Percentiles rank a stretch among this genome's conserved stretches.
These are phyloP conservation scores for Starmerella bombicola DNA, from an alignment of 805 yeast genomes.

Conservation along the genomic window DNA sequence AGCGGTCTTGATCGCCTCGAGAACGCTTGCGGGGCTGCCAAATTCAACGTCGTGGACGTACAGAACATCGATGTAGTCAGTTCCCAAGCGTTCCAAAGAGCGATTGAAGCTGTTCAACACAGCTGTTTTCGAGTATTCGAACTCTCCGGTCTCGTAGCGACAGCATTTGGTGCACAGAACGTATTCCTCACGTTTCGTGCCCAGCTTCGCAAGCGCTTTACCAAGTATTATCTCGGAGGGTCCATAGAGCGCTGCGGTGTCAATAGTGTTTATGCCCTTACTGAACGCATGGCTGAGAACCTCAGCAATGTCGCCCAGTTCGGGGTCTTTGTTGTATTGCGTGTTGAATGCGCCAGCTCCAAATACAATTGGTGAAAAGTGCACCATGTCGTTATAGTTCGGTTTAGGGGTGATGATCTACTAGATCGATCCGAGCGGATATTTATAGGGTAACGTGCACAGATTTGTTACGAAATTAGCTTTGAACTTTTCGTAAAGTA, in stretches of 20 bases:
- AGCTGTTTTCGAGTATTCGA: constrained; percentile 56
- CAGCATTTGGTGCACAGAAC: constrained; percentile 81
- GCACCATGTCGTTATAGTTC: too few species aligned
- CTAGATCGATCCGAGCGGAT: too few species aligned
- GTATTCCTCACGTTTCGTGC: constrained; percentile 44
- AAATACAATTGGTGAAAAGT: constrained; percentile 39
- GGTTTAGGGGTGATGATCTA: neutral
- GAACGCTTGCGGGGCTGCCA: constrained; percentile 40
- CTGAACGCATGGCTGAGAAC: constrained; percentile 50
- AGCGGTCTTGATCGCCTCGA: constrained; percentile 53
- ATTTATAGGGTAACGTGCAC: too few species aligned
- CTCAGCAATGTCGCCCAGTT: constrained; percentile 42
- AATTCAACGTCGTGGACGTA: constrained; percentile 87
- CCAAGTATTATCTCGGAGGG: constrained; percentile 73
- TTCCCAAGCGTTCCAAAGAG: constrained; percentile 52
- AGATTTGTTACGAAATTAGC: too few species aligned
- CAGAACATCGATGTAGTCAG: constrained; percentile 64
- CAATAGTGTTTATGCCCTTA: constrained; percentile 63
- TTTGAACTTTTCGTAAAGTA: too few species aligned
- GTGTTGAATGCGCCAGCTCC: constrained; percentile 86
- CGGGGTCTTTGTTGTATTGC: constrained; percentile 65
- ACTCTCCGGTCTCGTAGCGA: constrained; percentile 50
- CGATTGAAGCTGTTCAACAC: constrained; percentile 53
- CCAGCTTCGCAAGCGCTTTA: constrained; percentile 38
- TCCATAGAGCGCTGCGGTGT: constrained; percentile 90